Conservation (phyloP, 1,284 basidiomycete genomes). For the Rhodotorula sp. region DNA sequence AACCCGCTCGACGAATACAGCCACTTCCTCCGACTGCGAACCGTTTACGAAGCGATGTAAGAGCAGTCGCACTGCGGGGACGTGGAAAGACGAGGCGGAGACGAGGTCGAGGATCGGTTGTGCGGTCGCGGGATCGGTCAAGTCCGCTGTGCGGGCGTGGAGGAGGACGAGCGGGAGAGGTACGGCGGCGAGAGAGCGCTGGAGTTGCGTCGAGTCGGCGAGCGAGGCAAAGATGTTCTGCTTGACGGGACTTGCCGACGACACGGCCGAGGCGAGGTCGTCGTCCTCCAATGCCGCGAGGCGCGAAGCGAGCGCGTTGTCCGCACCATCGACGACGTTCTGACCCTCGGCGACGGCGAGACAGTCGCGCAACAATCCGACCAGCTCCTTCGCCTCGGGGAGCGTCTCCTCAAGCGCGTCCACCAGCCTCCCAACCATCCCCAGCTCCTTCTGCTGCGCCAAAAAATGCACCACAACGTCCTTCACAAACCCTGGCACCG, state of each 20-base stretch:
- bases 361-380: slow-evolving; percentile 11
- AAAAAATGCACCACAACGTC: slow-evolving; percentile 12
- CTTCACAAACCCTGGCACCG: slow-evolving; percentile 15
- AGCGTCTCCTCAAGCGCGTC: slow-evolving; percentile 6
- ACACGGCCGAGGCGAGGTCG: not conserved
- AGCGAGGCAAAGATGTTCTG: slow-evolving; percentile 18
- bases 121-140: not conserved
- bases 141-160: slow-evolving; percentile 12
- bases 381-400: not conserved
- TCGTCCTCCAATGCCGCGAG: not conserved
- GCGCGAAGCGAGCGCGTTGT: not conserved
- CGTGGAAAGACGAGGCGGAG: not conserved
- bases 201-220: not conserved
- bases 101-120: not conserved
- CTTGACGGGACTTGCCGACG: not conserved
- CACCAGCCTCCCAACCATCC: not conserved
- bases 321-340: not conserved
- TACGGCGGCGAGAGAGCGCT: slow-evolving; percentile 3
- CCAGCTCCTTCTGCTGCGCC: slow-evolving; percentile 1
- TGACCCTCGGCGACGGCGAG: slow-evolving; percentile 17
- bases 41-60: slow-evolving; percentile 26
- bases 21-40: not conserved
- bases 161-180: slow-evolving; percentile 23
- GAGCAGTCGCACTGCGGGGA: slow-evolving; percentile 14
- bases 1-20: not conserved